Conservation (phyloP, 495 filamentous ascomycete genomes). For the Talaromyces ruber region DNA sequence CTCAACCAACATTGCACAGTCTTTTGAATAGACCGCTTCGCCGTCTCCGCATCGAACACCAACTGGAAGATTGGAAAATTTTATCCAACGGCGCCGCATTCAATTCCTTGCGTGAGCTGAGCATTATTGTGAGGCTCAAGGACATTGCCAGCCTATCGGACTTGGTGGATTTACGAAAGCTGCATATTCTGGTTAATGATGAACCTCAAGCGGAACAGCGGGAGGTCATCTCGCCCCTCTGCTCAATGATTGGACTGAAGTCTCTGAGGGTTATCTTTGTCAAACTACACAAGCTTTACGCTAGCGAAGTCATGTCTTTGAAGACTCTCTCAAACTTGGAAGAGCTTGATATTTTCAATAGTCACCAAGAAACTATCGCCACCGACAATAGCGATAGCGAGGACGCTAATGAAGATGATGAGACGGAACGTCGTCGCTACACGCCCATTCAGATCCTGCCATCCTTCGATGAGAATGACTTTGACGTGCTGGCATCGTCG, state of each 20-base stretch:
- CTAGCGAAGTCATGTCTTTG: background rate
- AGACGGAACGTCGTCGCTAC: background rate
- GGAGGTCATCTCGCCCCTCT: background rate
- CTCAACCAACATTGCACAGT: background rate
- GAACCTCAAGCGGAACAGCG: background rate
- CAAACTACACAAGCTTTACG: background rate
- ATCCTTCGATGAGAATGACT: background rate
- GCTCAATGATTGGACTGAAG: background rate
- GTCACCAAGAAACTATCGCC: background rate
- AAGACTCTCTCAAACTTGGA: background rate
- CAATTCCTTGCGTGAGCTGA: background rate
- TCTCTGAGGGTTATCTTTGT: background rate
- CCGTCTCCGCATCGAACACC: background rate
- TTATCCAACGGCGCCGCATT: background rate
- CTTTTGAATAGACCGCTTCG: background rate
- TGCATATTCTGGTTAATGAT: background rate
- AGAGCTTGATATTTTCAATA: background rate
- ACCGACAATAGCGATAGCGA: background rate
- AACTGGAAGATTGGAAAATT: background rate
- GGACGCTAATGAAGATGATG: background rate
- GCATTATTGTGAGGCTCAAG: background rate
- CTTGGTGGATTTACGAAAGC: background rate
- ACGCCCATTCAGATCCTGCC: background rate
- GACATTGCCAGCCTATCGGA: background rate
- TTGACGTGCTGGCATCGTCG: background rate